These are phyloP conservation scores for Neofusicoccum sp. DNA, from an alignment of 2,329 filamentous ascomycete genomes.

Conservation along the genomic window DNA sequence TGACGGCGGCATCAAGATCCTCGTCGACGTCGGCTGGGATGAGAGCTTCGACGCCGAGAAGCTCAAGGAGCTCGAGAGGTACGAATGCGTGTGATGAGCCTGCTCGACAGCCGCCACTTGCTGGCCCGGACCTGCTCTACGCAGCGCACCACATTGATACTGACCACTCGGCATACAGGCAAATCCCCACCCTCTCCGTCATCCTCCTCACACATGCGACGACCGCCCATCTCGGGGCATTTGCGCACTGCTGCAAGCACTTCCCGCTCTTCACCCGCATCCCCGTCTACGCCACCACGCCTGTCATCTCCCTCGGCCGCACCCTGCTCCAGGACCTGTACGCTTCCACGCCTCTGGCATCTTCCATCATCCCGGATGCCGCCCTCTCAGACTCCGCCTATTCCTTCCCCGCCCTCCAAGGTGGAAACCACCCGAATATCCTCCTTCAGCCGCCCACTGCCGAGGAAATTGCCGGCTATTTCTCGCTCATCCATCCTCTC, in stretches of 20 bases:
- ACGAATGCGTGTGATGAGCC: constrained; percentile 24
- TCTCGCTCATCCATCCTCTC: constrained; percentile 82
- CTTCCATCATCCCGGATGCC: constrained; percentile 73
- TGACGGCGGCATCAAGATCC: constrained; percentile 91
- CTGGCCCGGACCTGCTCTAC: not conserved
- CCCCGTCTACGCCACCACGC: constrained; percentile 89
- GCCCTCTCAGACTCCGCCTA: constrained; percentile 67
- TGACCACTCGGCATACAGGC: constrained; percentile 51
- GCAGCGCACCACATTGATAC: not conserved
- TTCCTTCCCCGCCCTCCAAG: constrained; percentile 53
- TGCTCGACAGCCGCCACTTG: not conserved
- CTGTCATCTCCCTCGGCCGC: constrained; percentile 88
- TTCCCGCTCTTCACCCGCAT: constrained; percentile 89
- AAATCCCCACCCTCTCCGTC: constrained; percentile 86
- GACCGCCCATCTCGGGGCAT: constrained; percentile 85
- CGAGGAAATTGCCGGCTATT: constrained; percentile 90
- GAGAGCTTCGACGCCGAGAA: constrained; percentile 80
- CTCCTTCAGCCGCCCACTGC: constrained; percentile 69
- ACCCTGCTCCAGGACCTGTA: constrained; percentile 92
- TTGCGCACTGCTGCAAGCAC: constrained; percentile 95
- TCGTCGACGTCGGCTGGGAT: constrained; percentile 96
- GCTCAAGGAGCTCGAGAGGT: constrained; percentile 89
- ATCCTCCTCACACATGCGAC: constrained; percentile 95
- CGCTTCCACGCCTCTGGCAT: constrained; percentile 80
- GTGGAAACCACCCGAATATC: constrained; percentile 46